Evolutionary conservation across 73 alveolate genomes (phyloP).

Genomic region (Paramecium caudatum): DNA sequence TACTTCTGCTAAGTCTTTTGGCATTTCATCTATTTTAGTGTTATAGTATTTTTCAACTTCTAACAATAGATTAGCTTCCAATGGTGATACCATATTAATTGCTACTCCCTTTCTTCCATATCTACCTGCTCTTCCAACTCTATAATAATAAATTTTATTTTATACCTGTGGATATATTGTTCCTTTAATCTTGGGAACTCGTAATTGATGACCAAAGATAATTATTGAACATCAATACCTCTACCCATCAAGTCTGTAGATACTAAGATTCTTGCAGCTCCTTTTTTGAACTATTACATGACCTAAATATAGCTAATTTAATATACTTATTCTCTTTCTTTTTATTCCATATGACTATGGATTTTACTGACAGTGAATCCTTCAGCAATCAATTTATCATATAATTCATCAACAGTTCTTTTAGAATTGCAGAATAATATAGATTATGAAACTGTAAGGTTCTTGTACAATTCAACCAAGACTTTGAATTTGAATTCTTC

Average conservation of each 20-base stretch:
- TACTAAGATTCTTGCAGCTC: slow-evolving; percentile 93
- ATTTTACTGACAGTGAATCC: slow-evolving; percentile 90
- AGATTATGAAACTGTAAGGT: slow-evolving; percentile 92
- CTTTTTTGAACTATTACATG: slow-evolving; percentile 95
- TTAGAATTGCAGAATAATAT: slow-evolving; percentile 86
- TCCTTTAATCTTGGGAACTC: slow-evolving; percentile 93
- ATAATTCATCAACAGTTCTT: slow-evolving; percentile 86
- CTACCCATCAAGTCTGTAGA: slow-evolving; percentile 95
- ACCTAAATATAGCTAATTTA: neutral
- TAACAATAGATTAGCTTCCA: slow-evolving; percentile 82
- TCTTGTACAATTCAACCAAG: slow-evolving; percentile 91
- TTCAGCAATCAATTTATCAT: slow-evolving; percentile 85
- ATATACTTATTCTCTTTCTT: slow-evolving; percentile 86
- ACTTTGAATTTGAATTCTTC: slow-evolving; percentile 93
- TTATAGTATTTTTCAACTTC: slow-evolving; percentile 83
- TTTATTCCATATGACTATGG: slow-evolving; percentile 95
- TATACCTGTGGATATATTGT: slow-evolving; percentile 89
- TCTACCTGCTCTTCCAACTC: slow-evolving; percentile 84
- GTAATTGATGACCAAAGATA: slow-evolving; percentile 93
- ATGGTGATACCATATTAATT: slow-evolving; percentile 78
- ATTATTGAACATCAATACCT: slow-evolving; percentile 98
- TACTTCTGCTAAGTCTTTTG: slow-evolving; percentile 80
- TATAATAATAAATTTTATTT: slow-evolving; percentile 65
- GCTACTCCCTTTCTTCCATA: slow-evolving; percentile 83
- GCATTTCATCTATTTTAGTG: slow-evolving; percentile 84